Evolutionary conservation across 1,284 basidiomycete genomes (phyloP), one percentile per base, ranked within the genome.

Genomic region (Microbotryum scabiosae): DNA sequence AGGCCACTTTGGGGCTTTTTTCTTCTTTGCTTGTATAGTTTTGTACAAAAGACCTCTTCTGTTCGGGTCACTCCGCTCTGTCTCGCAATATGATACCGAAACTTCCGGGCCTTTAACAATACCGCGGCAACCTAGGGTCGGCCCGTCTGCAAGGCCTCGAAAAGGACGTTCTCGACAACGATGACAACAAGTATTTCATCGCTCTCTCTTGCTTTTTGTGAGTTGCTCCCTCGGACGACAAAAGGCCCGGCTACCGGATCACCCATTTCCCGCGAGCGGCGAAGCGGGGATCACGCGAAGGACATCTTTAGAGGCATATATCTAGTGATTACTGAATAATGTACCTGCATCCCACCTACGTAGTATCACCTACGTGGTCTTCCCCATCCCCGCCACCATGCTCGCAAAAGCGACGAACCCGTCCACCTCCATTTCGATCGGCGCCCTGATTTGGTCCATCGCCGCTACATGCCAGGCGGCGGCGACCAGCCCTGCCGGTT

Each of bases 391-490:
- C 47, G 66, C 66, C 5, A 70, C 72, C 3, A 63, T 72, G 12
- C 66, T 71, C 36, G 68, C 69, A 48, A 72, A 76, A 63, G 36
- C 36, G 36, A 69, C 75, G 62, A 63, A 68, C 23, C 77, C 78
- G 4, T 74, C 73, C 5, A 69, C 66, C 2, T 70, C 75, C 6
- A 78, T 78, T 63, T 72, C 76, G 1, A 55, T 55, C n/a, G 78
- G 77, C 9, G 74, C 75, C 0, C 28, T 76, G 23, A 72, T 75
- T 54, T 78, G 78, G 77, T 73, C 74, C 7, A 69, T 77, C 47
- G 76, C 73, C 4, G 75, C 77, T 0, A 74, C 76, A 0, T 75
- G 73, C 54, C 75, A 76, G 67, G 77, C 76, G 2, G 77, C 72
- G 0, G 65, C 70, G 0, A 51, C 50, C 28, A 75, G 74, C 64